A percentile compares a stretch with the other conserved stretches of the same genome.
These are phyloP conservation scores for Ilex asprella DNA, from an alignment of 257 asterid genomes.

Conservation along the genomic window DNA sequence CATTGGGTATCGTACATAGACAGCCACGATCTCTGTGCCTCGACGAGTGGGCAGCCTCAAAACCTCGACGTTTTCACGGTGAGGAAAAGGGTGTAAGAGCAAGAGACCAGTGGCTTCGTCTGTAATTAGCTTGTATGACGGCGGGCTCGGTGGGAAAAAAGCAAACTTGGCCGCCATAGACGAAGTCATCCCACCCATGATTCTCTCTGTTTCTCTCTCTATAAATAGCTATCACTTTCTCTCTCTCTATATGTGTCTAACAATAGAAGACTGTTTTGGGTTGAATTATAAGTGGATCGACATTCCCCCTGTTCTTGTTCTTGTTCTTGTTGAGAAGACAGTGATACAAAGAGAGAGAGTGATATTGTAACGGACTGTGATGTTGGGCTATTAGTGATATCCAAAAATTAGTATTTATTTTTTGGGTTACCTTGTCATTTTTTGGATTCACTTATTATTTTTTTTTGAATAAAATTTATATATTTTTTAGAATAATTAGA, in stretches of 20 bases:
- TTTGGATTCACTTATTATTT: too few species aligned
- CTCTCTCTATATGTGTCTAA: constrained; percentile 9
- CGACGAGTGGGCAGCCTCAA: constrained; percentile 69
- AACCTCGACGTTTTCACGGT: constrained; percentile 88
- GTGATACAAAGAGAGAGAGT: too few species aligned
- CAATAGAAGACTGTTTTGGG: too few species aligned
- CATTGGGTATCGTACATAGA: constrained; percentile 85
- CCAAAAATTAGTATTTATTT: too few species aligned
- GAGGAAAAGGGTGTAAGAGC: constrained; percentile 72
- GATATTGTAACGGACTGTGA: too few species aligned
- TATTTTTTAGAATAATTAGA: too few species aligned
- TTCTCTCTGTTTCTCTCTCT: constrained; percentile 3
- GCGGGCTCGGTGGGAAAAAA: constrained; percentile 87
- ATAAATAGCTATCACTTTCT: neutral
- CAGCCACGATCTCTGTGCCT: constrained; percentile 76
- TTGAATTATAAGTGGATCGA: too few species aligned
- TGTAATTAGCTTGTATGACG: constrained; percentile 54
- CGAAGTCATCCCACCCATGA: constrained; percentile 94
- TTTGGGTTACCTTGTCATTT: too few species aligned
- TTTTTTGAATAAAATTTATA: too few species aligned
- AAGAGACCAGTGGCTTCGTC: constrained; percentile 56
- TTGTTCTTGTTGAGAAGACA: too few species aligned
- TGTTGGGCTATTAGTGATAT: too few species aligned
- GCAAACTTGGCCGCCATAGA: constrained; percentile 98
- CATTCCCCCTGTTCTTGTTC: too few species aligned